phyloP scores from a whole-genome alignment of 2,329 filamentous ascomycete genomes.

The Neonectria sp. region DNA sequence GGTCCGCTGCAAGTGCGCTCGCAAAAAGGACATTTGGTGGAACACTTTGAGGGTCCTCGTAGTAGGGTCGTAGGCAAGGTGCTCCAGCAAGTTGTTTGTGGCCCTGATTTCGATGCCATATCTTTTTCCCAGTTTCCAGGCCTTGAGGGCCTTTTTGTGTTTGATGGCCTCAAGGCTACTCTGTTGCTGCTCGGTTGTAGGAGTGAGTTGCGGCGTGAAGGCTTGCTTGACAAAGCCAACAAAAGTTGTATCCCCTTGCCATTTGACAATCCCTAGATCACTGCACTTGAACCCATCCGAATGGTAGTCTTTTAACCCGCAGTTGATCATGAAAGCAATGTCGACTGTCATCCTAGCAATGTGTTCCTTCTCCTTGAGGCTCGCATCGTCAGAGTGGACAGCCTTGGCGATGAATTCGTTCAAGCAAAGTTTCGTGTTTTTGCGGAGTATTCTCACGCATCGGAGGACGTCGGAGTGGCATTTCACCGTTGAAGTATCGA shows the following conservation, averaged over 20 bases:
- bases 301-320: not conserved
- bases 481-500: not conserved
- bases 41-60: not conserved
- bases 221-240: not conserved
- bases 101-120: not conserved
- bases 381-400: not conserved
- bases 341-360: not conserved
- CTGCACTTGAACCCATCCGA: not conserved
- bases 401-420: not conserved
- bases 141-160: not conserved
- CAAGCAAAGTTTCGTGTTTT: not conserved
- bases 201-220: not conserved
- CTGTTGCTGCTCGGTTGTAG: not conserved
- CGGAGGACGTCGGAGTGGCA: not conserved
- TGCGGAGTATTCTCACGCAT: not conserved
- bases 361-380: not conserved
- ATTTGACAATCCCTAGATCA: not conserved
- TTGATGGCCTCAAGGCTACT: not conserved
- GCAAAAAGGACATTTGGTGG: slow-evolving; percentile 5
- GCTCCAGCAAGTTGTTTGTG: slow-evolving; percentile 2
- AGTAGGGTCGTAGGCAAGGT: not conserved
- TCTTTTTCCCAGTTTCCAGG: slow-evolving; percentile 4
- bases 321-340: not conserved
- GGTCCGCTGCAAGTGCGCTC: not conserved
- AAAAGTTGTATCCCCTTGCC: not conserved